Percentiles rank a stretch among this genome's conserved stretches.
Conservation (phyloP, 345 rosid genomes). For the Salix purpurea region DNA sequence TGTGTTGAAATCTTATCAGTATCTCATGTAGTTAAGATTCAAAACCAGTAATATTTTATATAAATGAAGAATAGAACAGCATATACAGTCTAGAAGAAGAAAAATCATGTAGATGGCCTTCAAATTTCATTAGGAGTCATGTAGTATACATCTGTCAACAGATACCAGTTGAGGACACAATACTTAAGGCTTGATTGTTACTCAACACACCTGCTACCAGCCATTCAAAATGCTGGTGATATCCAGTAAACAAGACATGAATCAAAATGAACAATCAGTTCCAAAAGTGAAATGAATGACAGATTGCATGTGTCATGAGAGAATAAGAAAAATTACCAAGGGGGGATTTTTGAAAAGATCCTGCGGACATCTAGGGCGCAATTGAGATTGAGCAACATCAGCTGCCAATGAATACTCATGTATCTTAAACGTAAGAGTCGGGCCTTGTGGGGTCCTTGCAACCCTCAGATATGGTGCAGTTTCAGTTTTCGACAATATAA, state of each 20-base stretch:
- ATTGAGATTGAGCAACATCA: constrained; percentile 80
- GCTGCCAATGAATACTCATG: constrained; percentile 67
- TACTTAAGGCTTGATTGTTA: background rate
- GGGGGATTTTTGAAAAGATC: constrained; percentile 90
- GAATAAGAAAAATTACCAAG: constrained; percentile 44
- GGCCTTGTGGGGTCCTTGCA: constrained; percentile 96
- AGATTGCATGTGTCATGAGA: background rate
- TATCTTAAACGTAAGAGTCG: constrained; percentile 78
- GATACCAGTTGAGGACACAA: background rate
- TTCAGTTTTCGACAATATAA: constrained; percentile 70
- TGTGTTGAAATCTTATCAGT: background rate
- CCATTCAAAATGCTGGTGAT: background rate
- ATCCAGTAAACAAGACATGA: background rate
- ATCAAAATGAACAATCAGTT: background rate
- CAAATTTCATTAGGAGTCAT: background rate
- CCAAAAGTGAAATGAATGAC: background rate
- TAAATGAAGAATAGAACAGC: background rate
- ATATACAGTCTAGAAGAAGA: background rate
- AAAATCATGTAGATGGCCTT: background rate
- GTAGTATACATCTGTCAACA: background rate
- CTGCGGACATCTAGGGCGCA: constrained; percentile 81
- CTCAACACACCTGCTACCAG: background rate
- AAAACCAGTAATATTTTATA: background rate
- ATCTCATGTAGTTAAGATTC: background rate
- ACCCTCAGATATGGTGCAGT: constrained; percentile 65